Evolutionary conservation across 2,329 filamentous ascomycete species (phyloP).

Genomic region (Cyanodermella asteris): DNA sequence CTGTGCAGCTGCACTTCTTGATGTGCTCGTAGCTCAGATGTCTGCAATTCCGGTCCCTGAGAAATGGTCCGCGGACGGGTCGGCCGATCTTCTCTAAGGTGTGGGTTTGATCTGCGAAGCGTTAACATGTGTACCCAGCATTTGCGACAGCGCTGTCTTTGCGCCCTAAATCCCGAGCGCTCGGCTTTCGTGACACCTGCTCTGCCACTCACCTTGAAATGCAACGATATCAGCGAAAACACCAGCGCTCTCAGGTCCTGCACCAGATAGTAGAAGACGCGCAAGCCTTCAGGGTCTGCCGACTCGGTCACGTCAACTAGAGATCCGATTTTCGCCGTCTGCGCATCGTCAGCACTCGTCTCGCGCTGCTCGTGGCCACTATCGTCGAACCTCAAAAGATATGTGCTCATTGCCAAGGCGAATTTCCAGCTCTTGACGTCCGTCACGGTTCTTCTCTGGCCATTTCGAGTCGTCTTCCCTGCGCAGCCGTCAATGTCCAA

Average conservation of each 20-base stretch:
- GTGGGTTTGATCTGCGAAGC: too few species aligned
- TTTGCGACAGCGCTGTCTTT: constrained; percentile 1
- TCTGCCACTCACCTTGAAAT: constrained; percentile 73
- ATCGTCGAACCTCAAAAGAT: constrained; percentile 57
- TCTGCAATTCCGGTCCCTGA: too few species aligned
- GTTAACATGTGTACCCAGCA: too few species aligned
- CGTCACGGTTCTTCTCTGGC: constrained; percentile 99
- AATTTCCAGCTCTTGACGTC: constrained; percentile 89
- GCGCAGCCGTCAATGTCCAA: constrained; percentile 12
- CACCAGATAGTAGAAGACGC: constrained; percentile 96
- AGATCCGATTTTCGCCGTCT: constrained; percentile 97
- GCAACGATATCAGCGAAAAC: constrained; percentile 84
- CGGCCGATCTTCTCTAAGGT: too few species aligned
- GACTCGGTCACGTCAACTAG: constrained; percentile 93
- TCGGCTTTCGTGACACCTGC: too few species aligned
- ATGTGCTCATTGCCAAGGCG: constrained; percentile 87
- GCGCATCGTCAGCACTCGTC: constrained; percentile 9
- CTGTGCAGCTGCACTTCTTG: too few species aligned
- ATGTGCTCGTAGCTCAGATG: too few species aligned
- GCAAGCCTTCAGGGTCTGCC: constrained; percentile 79
- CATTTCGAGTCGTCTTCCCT: constrained; percentile 97
- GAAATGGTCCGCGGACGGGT: too few species aligned
- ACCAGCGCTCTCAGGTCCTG: constrained; percentile 93
- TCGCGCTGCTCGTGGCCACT: too few species aligned
- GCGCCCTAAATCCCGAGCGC: too few species aligned